Conservation (phyloP, 1,284 basidiomycete species). For the Xanthoconium separans region DNA sequence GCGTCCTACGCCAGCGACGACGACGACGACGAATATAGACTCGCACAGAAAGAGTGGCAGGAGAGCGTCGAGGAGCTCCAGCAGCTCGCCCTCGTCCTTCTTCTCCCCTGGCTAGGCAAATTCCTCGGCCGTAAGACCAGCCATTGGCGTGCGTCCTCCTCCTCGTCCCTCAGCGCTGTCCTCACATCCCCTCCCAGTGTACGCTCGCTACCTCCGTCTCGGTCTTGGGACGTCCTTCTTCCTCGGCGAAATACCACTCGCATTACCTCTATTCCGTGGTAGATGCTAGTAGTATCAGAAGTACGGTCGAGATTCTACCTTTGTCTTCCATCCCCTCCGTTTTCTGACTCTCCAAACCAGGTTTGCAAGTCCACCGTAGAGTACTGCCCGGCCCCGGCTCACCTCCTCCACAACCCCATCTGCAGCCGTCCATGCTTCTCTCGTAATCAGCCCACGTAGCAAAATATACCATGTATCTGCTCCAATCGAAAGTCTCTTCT, state of each 20-base stretch:
- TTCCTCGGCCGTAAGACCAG: conserved; percentile 86
- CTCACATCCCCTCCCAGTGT: conserved; percentile 47
- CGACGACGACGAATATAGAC: conserved; percentile 69
- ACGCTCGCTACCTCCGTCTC: conserved; percentile 66
- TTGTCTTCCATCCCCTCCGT: conserved; percentile 28
- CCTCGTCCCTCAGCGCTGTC: conserved; percentile 3
- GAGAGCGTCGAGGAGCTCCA: conserved; percentile 85
- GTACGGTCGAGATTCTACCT: conserved; percentile 29
- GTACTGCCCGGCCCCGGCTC: conserved; percentile 37
- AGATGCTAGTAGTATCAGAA: conserved; percentile 18
- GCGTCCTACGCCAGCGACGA: conserved; percentile 43
- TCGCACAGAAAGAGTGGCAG: conserved; percentile 90
- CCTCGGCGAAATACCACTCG: conserved; percentile 39
- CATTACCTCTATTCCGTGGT: conserved; percentile 24
- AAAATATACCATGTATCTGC: conserved; percentile 76
- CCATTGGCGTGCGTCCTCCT: conserved; percentile 68
- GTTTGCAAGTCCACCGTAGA: conserved; percentile 37
- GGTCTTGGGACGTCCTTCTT: conserved; percentile 72
- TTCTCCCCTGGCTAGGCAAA: conserved; percentile 86
- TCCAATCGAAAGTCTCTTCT: conserved; percentile 46
- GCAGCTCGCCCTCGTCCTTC: conserved; percentile 74
- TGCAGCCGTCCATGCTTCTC: conserved; percentile 57
- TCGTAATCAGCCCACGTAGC: conserved; percentile 56
- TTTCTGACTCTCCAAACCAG: conserved; percentile 40
- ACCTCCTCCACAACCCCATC: conserved; percentile 62